Conservation (phyloP, 176 grass and related monocot genomes). For the Ensete ventricosum region DNA sequence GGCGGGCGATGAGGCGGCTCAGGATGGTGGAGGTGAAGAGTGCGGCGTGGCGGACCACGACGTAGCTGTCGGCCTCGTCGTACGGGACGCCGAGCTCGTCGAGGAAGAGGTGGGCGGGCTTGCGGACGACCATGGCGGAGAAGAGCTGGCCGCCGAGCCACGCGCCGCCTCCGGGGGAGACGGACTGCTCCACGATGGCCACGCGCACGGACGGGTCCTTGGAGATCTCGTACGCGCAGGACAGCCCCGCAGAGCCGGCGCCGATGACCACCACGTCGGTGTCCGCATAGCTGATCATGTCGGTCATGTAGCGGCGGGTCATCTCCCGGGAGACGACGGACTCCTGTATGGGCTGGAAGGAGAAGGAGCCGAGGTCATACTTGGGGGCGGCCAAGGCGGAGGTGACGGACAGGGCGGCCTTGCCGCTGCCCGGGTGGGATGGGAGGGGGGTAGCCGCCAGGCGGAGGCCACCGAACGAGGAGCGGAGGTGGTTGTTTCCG, state of each 20-base stretch:
- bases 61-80: slow-evolving; percentile 81
- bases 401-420: slow-evolving; percentile 9
- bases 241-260: slow-evolving; percentile 75
- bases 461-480: not conserved
- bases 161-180: slow-evolving; percentile 89
- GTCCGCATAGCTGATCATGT: slow-evolving; percentile 92
- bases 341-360: slow-evolving; percentile 77
- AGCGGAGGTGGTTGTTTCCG: not conserved
- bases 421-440: not conserved
- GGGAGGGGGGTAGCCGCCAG: not conserved
- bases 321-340: slow-evolving; percentile 86
- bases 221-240: slow-evolving; percentile 92
- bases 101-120: slow-evolving; percentile 83
- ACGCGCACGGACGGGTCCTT: slow-evolving; percentile 69
- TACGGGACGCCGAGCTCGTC: slow-evolving; percentile 69
- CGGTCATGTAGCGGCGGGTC: slow-evolving; percentile 90
- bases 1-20: slow-evolving; percentile 60
- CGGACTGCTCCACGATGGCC: slow-evolving; percentile 84
- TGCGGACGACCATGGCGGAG: slow-evolving; percentile 95
- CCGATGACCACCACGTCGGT: slow-evolving; percentile 87
- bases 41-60: slow-evolving; percentile 78
- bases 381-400: slow-evolving; percentile 35
- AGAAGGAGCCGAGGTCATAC: slow-evolving; percentile 60
- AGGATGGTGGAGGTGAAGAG: slow-evolving; percentile 95
- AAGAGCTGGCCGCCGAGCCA: slow-evolving; percentile 96